Conservation (phyloP, 2,329 filamentous ascomycete species). For the Colletotrichum sp. region DNA sequence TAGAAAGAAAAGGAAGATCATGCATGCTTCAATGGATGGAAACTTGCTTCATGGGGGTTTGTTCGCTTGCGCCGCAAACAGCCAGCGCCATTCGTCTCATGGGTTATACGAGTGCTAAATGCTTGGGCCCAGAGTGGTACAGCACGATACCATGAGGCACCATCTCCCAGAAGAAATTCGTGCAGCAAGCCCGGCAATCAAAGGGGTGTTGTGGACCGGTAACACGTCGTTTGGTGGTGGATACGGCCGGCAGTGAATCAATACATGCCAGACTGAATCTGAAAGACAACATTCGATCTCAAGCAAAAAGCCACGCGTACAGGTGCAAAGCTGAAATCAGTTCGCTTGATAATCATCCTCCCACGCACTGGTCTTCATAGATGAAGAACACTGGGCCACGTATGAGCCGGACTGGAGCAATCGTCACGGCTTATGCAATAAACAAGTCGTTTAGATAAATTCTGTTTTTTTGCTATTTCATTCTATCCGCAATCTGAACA, state of each 20-base stretch:
- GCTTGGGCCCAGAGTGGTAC: not conserved
- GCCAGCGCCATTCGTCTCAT: not conserved
- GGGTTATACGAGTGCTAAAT: not conserved
- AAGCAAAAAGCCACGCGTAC: not conserved
- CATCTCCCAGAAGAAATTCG: not conserved
- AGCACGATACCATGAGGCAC: not conserved
- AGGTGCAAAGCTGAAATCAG: not conserved
- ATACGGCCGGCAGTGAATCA: not conserved
- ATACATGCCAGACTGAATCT: not conserved
- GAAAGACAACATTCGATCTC: not conserved
- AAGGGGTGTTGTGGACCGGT: not conserved
- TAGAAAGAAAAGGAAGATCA: not conserved
- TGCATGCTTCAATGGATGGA: not conserved
- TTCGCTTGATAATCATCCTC: not conserved
- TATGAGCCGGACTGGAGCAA: not conserved
- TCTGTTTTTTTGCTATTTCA: not conserved
- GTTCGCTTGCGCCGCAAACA: not conserved
- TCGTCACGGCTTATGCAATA: not conserved
- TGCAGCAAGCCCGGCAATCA: not conserved
- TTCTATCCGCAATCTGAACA: not conserved
- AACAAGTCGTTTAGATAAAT: not conserved
- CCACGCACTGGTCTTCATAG: not conserved
- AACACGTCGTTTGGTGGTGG: not conserved
- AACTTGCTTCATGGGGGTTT: not conserved
- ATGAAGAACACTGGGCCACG: not conserved